These are phyloP conservation scores for Colletotrichum euphorbiae DNA, from an alignment of 2,329 filamentous ascomycete genomes.

Conservation along the genomic window DNA sequence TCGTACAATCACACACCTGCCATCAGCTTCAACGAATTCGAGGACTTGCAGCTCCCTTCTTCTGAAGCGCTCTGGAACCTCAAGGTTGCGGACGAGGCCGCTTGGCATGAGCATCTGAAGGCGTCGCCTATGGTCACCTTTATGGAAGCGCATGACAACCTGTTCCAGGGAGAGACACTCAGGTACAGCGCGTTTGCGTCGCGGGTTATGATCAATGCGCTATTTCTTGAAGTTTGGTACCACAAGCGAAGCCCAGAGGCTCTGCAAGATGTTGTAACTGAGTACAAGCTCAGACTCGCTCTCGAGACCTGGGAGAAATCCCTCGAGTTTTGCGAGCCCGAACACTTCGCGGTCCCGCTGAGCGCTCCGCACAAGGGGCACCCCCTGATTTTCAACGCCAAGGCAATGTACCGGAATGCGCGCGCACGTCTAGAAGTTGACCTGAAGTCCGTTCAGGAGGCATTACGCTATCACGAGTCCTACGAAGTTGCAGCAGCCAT, in stretches of 20 bases:
- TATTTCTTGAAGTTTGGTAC: conserved; percentile 99
- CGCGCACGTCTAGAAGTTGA: conserved; percentile 93
- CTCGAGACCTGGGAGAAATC: conserved; percentile 99
- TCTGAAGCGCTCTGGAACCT: conserved; percentile 96
- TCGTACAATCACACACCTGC: conserved; percentile 98
- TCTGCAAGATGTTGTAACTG: conserved; percentile 94
- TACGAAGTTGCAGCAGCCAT: conserved; percentile 98
- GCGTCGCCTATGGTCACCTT: conserved; percentile 83
- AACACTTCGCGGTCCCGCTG: conserved; percentile 87
- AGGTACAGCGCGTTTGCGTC: conserved; percentile 97
- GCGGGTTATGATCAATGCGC: conserved; percentile 97
- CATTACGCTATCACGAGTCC: conserved; percentile 94
- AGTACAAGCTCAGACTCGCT: conserved; percentile 96
- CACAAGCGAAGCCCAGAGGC: conserved; percentile 99
- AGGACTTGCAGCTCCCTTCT: conserved; percentile 90
- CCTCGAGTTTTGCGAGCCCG: conserved; percentile 90
- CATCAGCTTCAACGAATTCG: conserved; percentile 98
- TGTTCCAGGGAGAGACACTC: conserved; percentile 92
- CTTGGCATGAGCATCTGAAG: conserved; percentile 85
- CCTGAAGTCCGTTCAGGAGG: conserved; percentile 94
- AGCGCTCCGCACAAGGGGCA: conserved; percentile 96
- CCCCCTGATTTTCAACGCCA: conserved; percentile 96
- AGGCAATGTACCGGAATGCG: conserved; percentile 96
- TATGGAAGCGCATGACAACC: conserved; percentile 91
- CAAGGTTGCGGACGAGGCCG: conserved; percentile 78